Percentiles rank a stretch among this genome's conserved stretches.
phyloP scores from a whole-genome alignment of 2,329 filamentous ascomycete genomes.

The Aspergillus niger region DNA sequence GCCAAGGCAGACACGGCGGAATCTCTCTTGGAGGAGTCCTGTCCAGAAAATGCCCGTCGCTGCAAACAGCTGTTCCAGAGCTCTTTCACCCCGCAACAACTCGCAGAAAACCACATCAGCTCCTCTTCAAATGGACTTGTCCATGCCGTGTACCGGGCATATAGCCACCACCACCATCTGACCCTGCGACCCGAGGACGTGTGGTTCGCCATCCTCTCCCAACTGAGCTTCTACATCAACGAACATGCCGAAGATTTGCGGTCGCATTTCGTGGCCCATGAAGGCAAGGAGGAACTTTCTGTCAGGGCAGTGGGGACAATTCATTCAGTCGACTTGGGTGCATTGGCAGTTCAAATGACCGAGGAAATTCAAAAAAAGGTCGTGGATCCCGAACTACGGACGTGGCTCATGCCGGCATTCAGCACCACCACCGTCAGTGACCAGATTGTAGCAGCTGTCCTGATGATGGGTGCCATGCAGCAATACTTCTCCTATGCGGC shows the following conservation, averaged over 20 bases:
- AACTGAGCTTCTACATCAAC: conserved; percentile 53
- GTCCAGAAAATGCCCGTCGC: background rate
- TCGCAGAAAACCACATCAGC: background rate
- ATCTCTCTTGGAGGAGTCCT: background rate
- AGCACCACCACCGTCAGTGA: conserved; percentile 54
- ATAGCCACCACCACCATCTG: conserved; percentile 45
- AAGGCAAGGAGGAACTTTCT: conserved; percentile 46
- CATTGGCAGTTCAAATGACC: conserved; percentile 42
- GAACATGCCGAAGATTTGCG: conserved; percentile 50
- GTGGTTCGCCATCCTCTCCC: conserved; percentile 55
- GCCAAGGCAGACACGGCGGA: background rate
- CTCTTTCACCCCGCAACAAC: background rate
- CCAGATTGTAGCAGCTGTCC: conserved; percentile 44
- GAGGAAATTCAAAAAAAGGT: conserved; percentile 46
- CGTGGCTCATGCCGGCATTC: conserved; percentile 57
- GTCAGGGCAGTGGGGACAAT: conserved; percentile 21
- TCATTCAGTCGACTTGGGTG: conserved; percentile 19
- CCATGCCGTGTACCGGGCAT: conserved; percentile 13
- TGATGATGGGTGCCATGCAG: conserved; percentile 57
- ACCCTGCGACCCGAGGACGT: conserved; percentile 55
- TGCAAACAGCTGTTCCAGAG: background rate
- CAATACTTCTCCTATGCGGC: conserved; percentile 50
- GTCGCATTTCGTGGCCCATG: conserved; percentile 46
- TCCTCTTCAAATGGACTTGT: conserved; percentile 16
- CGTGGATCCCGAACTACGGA: conserved; percentile 42